Conservation (phyloP, 2,329 filamentous ascomycete genomes). For the Botryosphaeria dothidea region DNA sequence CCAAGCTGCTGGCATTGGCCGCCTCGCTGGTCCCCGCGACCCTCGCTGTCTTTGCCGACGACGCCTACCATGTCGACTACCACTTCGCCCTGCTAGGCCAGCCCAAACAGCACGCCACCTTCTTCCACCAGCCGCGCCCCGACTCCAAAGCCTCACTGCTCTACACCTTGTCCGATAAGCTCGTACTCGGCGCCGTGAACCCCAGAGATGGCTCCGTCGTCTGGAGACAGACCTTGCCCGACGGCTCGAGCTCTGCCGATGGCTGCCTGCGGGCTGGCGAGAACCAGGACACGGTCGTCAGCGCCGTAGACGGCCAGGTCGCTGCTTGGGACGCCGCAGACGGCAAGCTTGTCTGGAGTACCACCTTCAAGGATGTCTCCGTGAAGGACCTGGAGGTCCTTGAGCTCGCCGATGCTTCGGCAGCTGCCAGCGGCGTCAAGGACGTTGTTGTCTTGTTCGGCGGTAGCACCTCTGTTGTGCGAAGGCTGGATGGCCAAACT, state of each 20-base stretch:
- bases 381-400: constrained; percentile 76
- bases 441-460: constrained; percentile 71
- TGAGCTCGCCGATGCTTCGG: constrained; percentile 63
- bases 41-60: constrained; percentile 79
- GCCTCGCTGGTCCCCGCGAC: constrained; percentile 52
- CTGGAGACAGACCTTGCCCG: constrained; percentile 78
- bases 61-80: constrained; percentile 90
- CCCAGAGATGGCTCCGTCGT: constrained; percentile 80
- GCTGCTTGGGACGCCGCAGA: constrained; percentile 81
- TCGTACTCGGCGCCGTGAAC: constrained; percentile 83
- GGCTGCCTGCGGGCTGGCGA: constrained; percentile 69
- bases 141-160: constrained; percentile 84
- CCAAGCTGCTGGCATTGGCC: constrained; percentile 37
- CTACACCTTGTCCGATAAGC: constrained; percentile 85
- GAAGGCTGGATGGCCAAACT: constrained; percentile 70
- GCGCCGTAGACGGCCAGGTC: constrained; percentile 69
- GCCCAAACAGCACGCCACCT: constrained; percentile 79
- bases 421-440: constrained; percentile 48
- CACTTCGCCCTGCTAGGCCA: constrained; percentile 86
- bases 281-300: constrained; percentile 74
- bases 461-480: constrained; percentile 61
- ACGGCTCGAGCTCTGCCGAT: constrained; percentile 30
- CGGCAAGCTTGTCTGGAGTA: constrained; percentile 77
- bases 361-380: constrained; percentile 55
- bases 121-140: constrained; percentile 86